Percentiles rank a stretch among this genome's conserved stretches.
Evolutionary conservation across 306 rosid species (phyloP).

Genomic region (Sicyos edulis): DNA sequence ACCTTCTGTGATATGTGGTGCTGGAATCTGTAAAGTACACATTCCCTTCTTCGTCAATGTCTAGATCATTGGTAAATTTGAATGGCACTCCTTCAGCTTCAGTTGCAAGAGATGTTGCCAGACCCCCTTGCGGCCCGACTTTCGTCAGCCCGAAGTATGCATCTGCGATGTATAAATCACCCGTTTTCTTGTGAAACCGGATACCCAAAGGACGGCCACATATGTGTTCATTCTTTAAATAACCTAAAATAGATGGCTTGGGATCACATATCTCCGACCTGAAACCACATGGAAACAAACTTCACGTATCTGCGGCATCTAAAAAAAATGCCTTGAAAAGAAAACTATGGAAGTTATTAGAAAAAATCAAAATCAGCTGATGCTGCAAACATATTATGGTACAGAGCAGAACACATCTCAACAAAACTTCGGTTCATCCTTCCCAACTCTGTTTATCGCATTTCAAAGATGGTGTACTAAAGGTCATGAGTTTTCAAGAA

Average conservation of each 20-base stretch:
- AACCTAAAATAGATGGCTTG: slow-evolving; percentile 58
- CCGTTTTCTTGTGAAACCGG: slow-evolving; percentile 88
- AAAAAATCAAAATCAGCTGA: too few relatives aligned
- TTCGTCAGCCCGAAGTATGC: slow-evolving; percentile 77
- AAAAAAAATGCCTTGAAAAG: background rate
- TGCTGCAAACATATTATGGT: background rate
- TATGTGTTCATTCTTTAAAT: slow-evolving; percentile 68
- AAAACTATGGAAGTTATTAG: too few relatives aligned
- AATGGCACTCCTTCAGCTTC: slow-evolving; percentile 79
- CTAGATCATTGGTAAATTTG: slow-evolving; percentile 73
- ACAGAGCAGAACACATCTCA: background rate
- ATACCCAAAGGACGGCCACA: slow-evolving; percentile 97
- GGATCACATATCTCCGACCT: slow-evolving; percentile 81
- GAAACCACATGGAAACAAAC: slow-evolving; percentile 21
- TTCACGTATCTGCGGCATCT: background rate
- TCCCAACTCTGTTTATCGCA: background rate
- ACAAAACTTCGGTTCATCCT: background rate
- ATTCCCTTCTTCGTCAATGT: slow-evolving; percentile 71
- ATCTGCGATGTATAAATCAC: slow-evolving; percentile 85
- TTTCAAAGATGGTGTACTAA: background rate
- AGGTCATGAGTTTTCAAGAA: background rate
- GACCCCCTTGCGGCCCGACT: slow-evolving; percentile 88
- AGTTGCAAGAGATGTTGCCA: slow-evolving; percentile 70
- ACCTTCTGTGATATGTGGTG: slow-evolving; percentile 67
- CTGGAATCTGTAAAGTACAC: slow-evolving; percentile 87